These are phyloP conservation scores for Acanthamoeba triangularis DNA, from an alignment of 208 protist genomes.

Conservation along the genomic window DNA sequence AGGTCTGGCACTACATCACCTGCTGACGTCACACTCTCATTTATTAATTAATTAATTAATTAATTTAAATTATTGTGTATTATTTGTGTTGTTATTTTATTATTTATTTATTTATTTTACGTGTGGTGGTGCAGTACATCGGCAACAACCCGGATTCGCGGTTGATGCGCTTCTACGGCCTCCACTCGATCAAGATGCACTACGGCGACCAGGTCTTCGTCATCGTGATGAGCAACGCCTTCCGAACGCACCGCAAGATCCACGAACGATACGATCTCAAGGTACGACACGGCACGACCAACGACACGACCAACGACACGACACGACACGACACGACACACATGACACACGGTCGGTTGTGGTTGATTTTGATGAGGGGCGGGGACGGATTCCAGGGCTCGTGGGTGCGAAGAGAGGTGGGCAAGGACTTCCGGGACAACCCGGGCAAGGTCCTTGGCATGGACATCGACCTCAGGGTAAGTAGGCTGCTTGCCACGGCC, in stretches of 20 bases:
- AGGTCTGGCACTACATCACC: background rate
- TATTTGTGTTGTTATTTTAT: background rate
- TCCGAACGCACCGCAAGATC: constrained; percentile 30
- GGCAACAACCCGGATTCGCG: constrained; percentile 45
- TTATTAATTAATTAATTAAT: background rate
- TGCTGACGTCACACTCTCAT: background rate
- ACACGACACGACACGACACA: too few relatives aligned
- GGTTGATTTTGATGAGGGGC: too few relatives aligned
- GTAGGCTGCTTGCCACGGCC: background rate
- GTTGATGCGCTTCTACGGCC: constrained; percentile 55
- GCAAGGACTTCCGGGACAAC: constrained; percentile 25
- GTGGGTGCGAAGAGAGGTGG: constrained; percentile 57
- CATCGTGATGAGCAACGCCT: constrained; percentile 66
- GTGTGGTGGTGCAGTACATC: constrained; percentile 1
- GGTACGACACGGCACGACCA: background rate
- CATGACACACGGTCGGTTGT: too few relatives aligned
- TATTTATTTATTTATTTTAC: background rate
- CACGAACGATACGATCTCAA: constrained; percentile 74
- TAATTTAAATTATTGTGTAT: too few relatives aligned
- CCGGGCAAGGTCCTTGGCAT: constrained; percentile 55
- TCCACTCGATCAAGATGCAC: constrained; percentile 43
- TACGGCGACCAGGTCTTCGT: constrained; percentile 54
- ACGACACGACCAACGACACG: background rate
- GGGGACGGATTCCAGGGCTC: background rate
- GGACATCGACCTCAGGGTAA: constrained; percentile 43